phyloP scores from a whole-genome alignment of 768 basidiomycete species.

The Harrya chromipes region DNA sequence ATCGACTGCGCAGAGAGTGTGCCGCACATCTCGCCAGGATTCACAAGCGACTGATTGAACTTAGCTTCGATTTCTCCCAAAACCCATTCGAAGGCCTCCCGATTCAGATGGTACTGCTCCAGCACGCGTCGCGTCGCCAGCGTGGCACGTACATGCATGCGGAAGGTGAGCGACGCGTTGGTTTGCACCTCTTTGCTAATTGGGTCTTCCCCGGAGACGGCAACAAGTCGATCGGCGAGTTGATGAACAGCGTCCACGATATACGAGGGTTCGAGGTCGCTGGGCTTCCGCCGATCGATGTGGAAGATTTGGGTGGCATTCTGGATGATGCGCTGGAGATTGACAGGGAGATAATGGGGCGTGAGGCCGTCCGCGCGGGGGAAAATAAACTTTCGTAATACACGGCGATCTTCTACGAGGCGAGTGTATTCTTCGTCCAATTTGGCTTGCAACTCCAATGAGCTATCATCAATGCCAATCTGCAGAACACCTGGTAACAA shows the following conservation, averaged over 20 bases:
- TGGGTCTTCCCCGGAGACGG: constrained; percentile 83
- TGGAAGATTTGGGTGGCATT: constrained; percentile 97
- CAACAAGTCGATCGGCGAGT: constrained; percentile 71
- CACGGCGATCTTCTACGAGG: constrained; percentile 67
- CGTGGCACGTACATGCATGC: constrained; percentile 88
- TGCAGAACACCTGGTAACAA: constrained; percentile 80
- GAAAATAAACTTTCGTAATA: constrained; percentile 84
- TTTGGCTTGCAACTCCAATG: constrained; percentile 75
- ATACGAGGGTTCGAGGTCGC: constrained; percentile 85
- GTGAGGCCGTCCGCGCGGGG: constrained; percentile 64
- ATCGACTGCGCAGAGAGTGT: constrained; percentile 98
- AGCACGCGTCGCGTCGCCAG: constrained; percentile 85
- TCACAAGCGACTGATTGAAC: constrained; percentile 89
- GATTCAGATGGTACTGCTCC: constrained; percentile 83
- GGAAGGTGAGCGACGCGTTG: constrained; percentile 90
- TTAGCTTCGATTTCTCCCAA: constrained; percentile 91
- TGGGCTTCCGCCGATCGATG: constrained; percentile 90
- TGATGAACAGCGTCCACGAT: constrained; percentile 78
- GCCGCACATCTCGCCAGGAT: constrained; percentile 99
- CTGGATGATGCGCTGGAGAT: constrained; percentile 91
- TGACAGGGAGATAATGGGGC: constrained; percentile 91
- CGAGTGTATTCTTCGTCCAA: constrained; percentile 77
- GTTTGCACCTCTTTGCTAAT: constrained; percentile 76
- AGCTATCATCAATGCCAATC: constrained; percentile 83
- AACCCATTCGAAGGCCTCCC: constrained; percentile 98